These are phyloP conservation scores for Zymoseptoria brevis DNA, from an alignment of 2,329 filamentous ascomycete species.

Conservation along the genomic window DNA sequence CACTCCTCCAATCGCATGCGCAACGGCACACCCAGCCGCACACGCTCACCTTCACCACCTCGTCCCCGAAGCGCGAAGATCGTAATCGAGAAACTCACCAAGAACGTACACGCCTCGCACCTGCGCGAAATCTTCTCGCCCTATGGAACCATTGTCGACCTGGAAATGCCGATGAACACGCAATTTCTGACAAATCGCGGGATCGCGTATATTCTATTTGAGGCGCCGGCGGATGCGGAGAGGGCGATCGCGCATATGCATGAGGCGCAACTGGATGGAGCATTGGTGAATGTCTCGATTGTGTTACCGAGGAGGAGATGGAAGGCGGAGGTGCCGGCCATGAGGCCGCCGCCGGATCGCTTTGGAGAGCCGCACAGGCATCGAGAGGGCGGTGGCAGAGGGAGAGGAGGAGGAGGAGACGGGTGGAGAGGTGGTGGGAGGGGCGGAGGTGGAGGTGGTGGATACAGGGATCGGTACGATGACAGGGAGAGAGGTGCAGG, in stretches of 20 bases:
- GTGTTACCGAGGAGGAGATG: constrained; percentile 78
- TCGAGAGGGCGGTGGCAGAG: constrained; percentile 25
- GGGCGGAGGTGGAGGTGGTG: constrained; percentile 20
- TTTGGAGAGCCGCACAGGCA: constrained; percentile 36
- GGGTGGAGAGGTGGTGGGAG: constrained; percentile 23
- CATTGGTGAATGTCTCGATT: constrained; percentile 76
- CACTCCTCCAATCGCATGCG: constrained; percentile 24
- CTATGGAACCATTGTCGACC: constrained; percentile 76
- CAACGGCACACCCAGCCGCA: constrained; percentile 8
- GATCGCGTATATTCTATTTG: constrained; percentile 85
- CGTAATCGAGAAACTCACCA: constrained; percentile 90
- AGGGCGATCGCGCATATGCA: constrained; percentile 86
- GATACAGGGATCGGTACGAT: constrained; percentile 26
- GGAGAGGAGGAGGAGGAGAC: constrained; percentile 13
- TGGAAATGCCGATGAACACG: constrained; percentile 85
- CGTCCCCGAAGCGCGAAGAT: constrained; percentile 51
- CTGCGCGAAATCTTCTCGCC: constrained; percentile 84
- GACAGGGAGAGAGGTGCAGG: constrained; percentile 19
- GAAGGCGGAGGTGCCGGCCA: constrained; percentile 67
- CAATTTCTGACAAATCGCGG: constrained; percentile 83
- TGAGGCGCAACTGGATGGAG: constrained; percentile 79
- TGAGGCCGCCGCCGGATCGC: constrained; percentile 50
- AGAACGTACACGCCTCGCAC: constrained; percentile 85
- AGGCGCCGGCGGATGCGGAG: constrained; percentile 70
- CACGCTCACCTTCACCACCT: constrained; percentile 13